Evolutionary conservation across 805 yeast species (phyloP).

Genomic region (Pichia deserticola): DNA sequence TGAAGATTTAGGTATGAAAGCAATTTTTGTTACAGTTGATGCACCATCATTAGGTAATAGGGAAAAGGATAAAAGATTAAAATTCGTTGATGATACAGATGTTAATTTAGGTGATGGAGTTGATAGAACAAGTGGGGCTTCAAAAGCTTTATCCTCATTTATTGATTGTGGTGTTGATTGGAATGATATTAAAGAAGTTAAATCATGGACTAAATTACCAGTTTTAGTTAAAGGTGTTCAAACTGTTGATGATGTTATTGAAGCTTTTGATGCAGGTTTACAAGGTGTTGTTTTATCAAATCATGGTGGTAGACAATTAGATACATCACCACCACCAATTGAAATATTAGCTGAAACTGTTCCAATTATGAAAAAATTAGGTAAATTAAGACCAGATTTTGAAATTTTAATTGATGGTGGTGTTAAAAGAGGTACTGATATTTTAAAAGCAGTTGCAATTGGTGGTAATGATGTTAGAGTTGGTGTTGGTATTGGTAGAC

Average conservation of each 20-base stretch:
- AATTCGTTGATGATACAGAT: slow-evolving; percentile 36
- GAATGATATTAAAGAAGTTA: slow-evolving; percentile 56
- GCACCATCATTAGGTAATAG: slow-evolving; percentile 90
- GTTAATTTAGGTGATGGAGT: slow-evolving; percentile 37
- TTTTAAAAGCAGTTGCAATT: slow-evolving; percentile 56
- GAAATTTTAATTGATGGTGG: slow-evolving; percentile 66
- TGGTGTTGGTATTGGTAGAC: slow-evolving; percentile 67
- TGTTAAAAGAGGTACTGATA: slow-evolving; percentile 59
- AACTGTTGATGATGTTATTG: slow-evolving; percentile 67
- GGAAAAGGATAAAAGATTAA: slow-evolving; percentile 47
- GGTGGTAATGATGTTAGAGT: slow-evolving; percentile 68
- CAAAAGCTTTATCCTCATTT: slow-evolving; percentile 78
- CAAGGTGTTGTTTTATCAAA: slow-evolving; percentile 79
- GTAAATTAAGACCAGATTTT: slow-evolving; percentile 41
- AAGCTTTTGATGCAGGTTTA: slow-evolving; percentile 64
- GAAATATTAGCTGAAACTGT: slow-evolving; percentile 67
- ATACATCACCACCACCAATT: slow-evolving; percentile 71
- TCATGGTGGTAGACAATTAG: slow-evolving; percentile 88
- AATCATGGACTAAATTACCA: slow-evolving; percentile 52
- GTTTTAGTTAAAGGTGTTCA: slow-evolving; percentile 80
- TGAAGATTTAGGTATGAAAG: slow-evolving; percentile 67
- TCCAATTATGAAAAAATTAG: slow-evolving; percentile 39
- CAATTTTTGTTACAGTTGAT: slow-evolving; percentile 83
- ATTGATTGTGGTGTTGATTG: slow-evolving; percentile 65
- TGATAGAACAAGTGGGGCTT: slow-evolving; percentile 76